Conservation (phyloP, 805 yeast genomes). For the Barnettozyma siamensis region DNA sequence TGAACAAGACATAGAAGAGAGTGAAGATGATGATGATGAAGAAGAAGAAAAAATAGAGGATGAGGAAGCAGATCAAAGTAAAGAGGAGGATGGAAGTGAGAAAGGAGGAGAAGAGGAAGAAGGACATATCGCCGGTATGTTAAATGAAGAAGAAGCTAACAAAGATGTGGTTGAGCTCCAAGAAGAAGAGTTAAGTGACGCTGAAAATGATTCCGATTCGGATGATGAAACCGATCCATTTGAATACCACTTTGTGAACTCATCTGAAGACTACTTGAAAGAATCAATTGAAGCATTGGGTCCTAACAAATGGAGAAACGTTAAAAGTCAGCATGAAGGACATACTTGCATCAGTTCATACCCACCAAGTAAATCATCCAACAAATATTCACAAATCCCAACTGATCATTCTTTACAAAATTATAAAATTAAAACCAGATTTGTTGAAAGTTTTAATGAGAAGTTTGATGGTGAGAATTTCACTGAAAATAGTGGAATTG, state of each 20-base stretch:
- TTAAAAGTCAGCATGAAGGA: constrained; percentile 15
- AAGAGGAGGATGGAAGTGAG: too few species aligned
- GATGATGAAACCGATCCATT: constrained; percentile 60
- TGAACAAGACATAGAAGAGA: constrained; percentile 29
- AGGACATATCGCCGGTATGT: constrained; percentile 20
- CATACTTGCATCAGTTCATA: constrained; percentile 20
- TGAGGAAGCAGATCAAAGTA: constrained; percentile 20
- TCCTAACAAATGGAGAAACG: constrained; percentile 21
- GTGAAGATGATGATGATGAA: constrained; percentile 16
- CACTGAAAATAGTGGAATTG: constrained; percentile 34
- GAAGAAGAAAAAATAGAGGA: constrained; percentile 19
- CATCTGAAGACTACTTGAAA: constrained; percentile 32
- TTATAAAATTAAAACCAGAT: constrained; percentile 43
- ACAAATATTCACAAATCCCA: constrained; percentile 18
- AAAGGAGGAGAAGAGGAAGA: constrained; percentile 32
- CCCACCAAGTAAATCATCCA: constrained; percentile 21
- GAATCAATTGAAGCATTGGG: constrained; percentile 30
- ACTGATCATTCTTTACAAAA: constrained; percentile 23
- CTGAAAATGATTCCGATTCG: constrained; percentile 23
- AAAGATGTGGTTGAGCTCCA: constrained; percentile 23
- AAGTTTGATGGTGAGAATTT: constrained; percentile 17
- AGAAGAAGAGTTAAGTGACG: constrained; percentile 26
- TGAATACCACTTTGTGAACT: constrained; percentile 63
- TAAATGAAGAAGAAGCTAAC: constrained; percentile 18
- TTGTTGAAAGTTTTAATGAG: constrained; percentile 24